Percentiles rank a stretch among this genome's conserved stretches.
These are phyloP conservation scores for Leccinum boreale DNA, from an alignment of 768 basidiomycete species.

Conservation along the genomic window DNA sequence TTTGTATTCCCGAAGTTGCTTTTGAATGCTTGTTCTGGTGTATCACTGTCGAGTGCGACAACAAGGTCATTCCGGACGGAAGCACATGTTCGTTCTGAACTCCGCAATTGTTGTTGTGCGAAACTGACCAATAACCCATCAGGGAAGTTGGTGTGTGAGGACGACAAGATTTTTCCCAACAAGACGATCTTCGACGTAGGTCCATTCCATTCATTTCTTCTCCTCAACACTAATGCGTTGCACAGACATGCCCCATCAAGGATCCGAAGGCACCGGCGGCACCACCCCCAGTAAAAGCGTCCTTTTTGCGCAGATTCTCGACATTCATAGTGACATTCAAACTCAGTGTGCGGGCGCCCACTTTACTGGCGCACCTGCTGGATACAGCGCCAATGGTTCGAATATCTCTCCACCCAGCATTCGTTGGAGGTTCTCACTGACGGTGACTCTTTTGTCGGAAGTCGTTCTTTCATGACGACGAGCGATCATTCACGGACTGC, in stretches of 20 bases:
- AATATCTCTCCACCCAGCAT: background rate
- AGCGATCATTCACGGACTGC: background rate
- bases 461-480: background rate
- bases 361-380: too few species aligned
- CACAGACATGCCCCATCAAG: background rate
- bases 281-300: background rate
- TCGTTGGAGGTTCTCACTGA: background rate
- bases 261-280: background rate
- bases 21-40: background rate
- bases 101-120: background rate
- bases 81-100: constrained; percentile 2
- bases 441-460: background rate
- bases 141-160: constrained; percentile 4
- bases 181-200: constrained; percentile 4
- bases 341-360: too few species aligned
- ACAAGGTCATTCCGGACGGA: background rate
- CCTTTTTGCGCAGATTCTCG: too few species aligned
- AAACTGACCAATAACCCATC: background rate
- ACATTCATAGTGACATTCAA: too few species aligned
- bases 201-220: background rate
- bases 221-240: background rate
- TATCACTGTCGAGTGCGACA: constrained; percentile 3
- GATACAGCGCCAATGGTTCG: background rate
- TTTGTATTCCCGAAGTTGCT: background rate
- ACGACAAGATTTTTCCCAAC: constrained; percentile 4